These are phyloP conservation scores for Fonsecaea multimorphosa DNA, from an alignment of 2,329 filamentous ascomycete species.

Conservation along the genomic window DNA sequence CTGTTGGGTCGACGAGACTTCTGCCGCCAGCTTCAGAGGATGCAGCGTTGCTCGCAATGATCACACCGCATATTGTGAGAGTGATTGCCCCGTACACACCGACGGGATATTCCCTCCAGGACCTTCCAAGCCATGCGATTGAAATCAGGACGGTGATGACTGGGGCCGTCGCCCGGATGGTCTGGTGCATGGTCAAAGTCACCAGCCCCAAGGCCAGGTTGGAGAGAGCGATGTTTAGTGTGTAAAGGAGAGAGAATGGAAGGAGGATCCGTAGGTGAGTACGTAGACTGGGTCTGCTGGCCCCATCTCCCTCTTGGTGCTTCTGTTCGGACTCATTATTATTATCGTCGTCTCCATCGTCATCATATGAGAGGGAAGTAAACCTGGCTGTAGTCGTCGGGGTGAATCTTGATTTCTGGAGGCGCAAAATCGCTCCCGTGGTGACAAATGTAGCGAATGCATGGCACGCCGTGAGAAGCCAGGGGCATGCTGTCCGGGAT, in stretches of 20 bases:
- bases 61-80: conserved; percentile 21
- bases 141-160: conserved; percentile 24
- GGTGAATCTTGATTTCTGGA: not conserved
- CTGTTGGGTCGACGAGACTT: not conserved
- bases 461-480: conserved; percentile 28
- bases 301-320: not conserved
- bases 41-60: conserved; percentile 14
- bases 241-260: conserved; percentile 31
- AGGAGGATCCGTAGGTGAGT: conserved; percentile 13
- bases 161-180: conserved; percentile 29
- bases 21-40: not conserved
- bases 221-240: conserved; percentile 29
- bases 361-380: too few relatives aligned
- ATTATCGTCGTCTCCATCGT: not conserved
- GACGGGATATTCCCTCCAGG: conserved; percentile 9
- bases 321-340: not conserved
- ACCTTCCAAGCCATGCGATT: conserved; percentile 3
- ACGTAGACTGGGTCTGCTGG: not conserved
- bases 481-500: conserved; percentile 18
- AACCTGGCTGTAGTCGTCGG: not conserved
- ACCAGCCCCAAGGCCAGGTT: conserved; percentile 31
- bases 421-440: conserved; percentile 5
- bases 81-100: conserved; percentile 15
- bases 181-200: conserved; percentile 30
- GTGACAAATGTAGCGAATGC: conserved; percentile 22